phyloP scores from a whole-genome alignment of 495 filamentous ascomycete genomes.

The Neurospora sublineolata region DNA sequence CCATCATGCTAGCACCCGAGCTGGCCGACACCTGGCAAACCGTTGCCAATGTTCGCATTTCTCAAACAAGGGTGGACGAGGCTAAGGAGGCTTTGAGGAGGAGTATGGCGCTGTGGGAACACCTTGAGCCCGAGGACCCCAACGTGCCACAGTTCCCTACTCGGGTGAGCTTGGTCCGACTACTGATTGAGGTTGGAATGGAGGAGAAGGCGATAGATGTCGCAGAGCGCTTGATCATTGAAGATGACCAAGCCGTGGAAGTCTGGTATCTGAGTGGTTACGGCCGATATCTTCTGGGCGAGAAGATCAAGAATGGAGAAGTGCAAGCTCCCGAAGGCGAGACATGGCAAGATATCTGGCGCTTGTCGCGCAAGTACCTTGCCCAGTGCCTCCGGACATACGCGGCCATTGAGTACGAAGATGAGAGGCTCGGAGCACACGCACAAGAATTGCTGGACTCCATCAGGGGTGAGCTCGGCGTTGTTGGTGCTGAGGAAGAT shows the following conservation, averaged over 20 bases:
- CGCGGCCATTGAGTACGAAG: constrained; percentile 54
- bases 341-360: constrained; percentile 38
- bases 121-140: constrained; percentile 51
- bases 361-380: constrained; percentile 50
- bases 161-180: constrained; percentile 66
- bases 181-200: constrained; percentile 84
- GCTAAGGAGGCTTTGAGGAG: constrained; percentile 63
- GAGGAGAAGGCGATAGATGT: constrained; percentile 75
- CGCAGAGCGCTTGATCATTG: constrained; percentile 66
- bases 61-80: constrained; percentile 65
- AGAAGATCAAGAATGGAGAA: constrained; percentile 44
- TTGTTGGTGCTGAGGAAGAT: constrained; percentile 31
- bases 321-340: constrained; percentile 22
- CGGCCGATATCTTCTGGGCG: constrained; percentile 67
- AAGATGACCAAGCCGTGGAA: constrained; percentile 90
- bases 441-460: constrained; percentile 46
- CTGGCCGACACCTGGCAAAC: constrained; percentile 83
- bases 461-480: constrained; percentile 46
- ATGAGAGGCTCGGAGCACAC: constrained; percentile 56
- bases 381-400: constrained; percentile 49
- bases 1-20: constrained; percentile 61
- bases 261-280: constrained; percentile 96
- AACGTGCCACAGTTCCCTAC: constrained; percentile 72
- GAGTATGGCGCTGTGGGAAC: constrained; percentile 70
- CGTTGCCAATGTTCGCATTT: constrained; percentile 84